Evolutionary conservation across 495 filamentous ascomycete species (phyloP).

Genomic region (Penicillium turbatum): DNA sequence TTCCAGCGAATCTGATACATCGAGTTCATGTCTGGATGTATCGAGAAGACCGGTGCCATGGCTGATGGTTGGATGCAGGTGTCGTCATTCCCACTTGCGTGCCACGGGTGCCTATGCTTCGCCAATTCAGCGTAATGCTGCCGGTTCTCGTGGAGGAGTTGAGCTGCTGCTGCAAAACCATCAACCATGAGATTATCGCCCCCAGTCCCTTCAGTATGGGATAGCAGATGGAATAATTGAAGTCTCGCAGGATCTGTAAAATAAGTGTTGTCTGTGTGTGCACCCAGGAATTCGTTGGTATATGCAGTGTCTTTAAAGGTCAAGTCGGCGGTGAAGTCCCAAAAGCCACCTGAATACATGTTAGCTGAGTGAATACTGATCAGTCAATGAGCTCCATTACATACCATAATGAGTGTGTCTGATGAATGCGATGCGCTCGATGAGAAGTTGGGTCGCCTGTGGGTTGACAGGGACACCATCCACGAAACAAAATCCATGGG

Average conservation of each 20-base stretch:
- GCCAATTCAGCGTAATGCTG: slow-evolving; percentile 50
- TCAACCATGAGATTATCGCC: slow-evolving; percentile 78
- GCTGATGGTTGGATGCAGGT: slow-evolving; percentile 67
- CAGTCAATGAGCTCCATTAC: background rate
- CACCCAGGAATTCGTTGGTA: slow-evolving; percentile 67
- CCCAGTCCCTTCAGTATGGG: slow-evolving; percentile 61
- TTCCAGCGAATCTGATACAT: slow-evolving; percentile 83
- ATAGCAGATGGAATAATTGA: slow-evolving; percentile 85
- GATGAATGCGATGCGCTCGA: slow-evolving; percentile 79
- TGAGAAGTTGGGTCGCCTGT: slow-evolving; percentile 60
- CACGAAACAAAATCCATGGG: slow-evolving; percentile 68
- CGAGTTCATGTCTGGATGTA: slow-evolving; percentile 28
- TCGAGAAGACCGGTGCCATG: slow-evolving; percentile 59
- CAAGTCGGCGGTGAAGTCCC: slow-evolving; percentile 88
- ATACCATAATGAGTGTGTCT: slow-evolving; percentile 82
- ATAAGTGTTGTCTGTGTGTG: slow-evolving; percentile 92
- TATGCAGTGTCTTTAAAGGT: slow-evolving; percentile 91
- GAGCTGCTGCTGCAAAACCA: slow-evolving; percentile 66
- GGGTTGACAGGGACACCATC: slow-evolving; percentile 61
- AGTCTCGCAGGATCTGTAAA: slow-evolving; percentile 86
- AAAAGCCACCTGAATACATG: slow-evolving; percentile 66
- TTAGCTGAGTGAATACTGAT: slow-evolving; percentile 2
- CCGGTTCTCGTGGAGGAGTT: slow-evolving; percentile 46
- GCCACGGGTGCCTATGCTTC: slow-evolving; percentile 55
- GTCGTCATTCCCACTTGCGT: slow-evolving; percentile 81